Evolutionary conservation across 768 basidiomycete species (phyloP).

Genomic region (Multifurca ochricompacta): DNA sequence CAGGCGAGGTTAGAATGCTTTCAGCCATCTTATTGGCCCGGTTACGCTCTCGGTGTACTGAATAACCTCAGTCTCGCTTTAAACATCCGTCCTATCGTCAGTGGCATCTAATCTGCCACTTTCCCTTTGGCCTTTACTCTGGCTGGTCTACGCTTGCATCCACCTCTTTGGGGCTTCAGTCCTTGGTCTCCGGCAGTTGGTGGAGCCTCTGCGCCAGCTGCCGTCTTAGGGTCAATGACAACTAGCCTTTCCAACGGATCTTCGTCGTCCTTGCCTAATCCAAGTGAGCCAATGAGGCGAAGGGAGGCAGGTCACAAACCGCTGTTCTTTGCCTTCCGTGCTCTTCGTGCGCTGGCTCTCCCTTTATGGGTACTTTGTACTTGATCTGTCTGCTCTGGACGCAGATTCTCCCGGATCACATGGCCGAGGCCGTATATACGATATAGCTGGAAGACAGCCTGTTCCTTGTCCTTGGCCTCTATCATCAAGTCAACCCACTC

Average conservation of each 20-base stretch:
- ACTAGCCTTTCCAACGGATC: neutral
- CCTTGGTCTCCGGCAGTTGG: neutral
- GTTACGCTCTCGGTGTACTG: neutral
- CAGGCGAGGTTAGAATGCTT: neutral
- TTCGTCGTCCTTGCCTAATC: neutral
- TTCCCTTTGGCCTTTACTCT: neutral
- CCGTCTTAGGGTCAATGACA: neutral
- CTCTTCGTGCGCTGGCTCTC: neutral
- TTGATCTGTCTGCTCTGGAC: conserved; percentile 24
- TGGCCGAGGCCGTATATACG: conserved; percentile 65
- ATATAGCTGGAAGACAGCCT: conserved; percentile 82
- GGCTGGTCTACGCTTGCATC: neutral
- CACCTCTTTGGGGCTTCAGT: neutral
- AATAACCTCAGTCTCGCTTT: neutral
- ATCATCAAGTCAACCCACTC: conserved; percentile 70
- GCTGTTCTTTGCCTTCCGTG: neutral
- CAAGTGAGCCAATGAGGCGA: neutral
- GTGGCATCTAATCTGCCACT: neutral
- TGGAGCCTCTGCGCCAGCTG: neutral
- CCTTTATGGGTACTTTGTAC: neutral
- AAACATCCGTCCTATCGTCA: neutral
- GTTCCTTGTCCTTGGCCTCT: conserved; percentile 90
- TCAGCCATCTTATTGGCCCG: neutral
- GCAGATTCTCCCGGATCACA: conserved; percentile 43
- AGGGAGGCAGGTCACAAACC: neutral